Base-by-base conservation (phyloP, 257 asterid species). In the Verbena officinalis region DNA sequence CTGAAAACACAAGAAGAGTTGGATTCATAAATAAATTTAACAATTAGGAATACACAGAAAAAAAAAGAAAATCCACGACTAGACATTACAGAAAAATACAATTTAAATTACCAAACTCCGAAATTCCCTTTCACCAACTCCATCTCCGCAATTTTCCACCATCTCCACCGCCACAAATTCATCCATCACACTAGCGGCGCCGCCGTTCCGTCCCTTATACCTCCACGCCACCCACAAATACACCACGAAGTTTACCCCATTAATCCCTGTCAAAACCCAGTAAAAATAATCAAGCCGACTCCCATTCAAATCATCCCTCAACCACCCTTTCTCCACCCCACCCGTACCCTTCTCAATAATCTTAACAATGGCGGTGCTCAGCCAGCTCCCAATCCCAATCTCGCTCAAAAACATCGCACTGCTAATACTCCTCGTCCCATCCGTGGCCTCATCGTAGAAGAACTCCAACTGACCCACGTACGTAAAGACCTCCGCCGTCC, bases 301-400 rank as follows among this genome's bases (percentile, higher is more conserved):
- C 19, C 46, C 12, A 10, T 82, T 75, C 1, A 86, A 77, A 78
- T 70, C 79, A 77, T 86, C 72, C 62, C 77, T 82, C 51, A 89
- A 56, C 96, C 96, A 89, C 17, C 90, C 92, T 0, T 71, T 24
- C 21, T 61, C 54, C 13, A 31, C 84, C 1, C 85, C 94, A 1
- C 90, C 95, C 0, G 70, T 81, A 0, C 78, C 53, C 22, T 59
- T 75, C 65, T 77, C 80, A 4, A 89, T 65, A 0, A 71, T 39
- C 81, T 79, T 82, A 30, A 89, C 96, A 59, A 89, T 42, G 19
- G 80, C 92, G 0, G 90, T 86, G 49, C 95, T 89, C 30, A 89
- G 69, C 96, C 96, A 89, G 23, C 92, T 86, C 55, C 96, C 95
- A 2, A 88, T 82, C 71, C 96, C 96, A 14, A 89, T 84, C 76